A percentile compares a stretch with the other conserved stretches of the same genome.
phyloP scores from a whole-genome alignment of 83 land plant genomes.

The Diphasiastrum complanatum region DNA sequence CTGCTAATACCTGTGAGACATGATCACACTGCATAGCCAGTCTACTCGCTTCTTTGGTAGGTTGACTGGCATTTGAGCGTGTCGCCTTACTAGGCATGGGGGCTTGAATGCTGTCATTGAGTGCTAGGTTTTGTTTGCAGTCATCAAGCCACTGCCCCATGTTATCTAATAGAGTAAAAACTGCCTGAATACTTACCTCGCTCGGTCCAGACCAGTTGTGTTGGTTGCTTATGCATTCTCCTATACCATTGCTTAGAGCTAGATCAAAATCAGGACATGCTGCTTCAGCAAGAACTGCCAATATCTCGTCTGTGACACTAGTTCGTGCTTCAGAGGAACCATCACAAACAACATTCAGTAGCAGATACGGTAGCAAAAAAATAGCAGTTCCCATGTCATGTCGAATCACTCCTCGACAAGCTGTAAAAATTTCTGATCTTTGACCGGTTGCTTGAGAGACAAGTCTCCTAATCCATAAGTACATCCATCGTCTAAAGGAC shows the following conservation, averaged over 20 bases:
- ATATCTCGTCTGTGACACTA: conserved; percentile 77
- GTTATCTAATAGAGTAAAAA: conserved; percentile 93
- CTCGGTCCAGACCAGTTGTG: conserved; percentile 43
- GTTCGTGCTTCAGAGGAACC: conserved; percentile 80
- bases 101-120: conserved; percentile 39
- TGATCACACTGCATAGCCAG: conserved; percentile 52
- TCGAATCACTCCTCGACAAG: conserved; percentile 87
- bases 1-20: conserved; percentile 73
- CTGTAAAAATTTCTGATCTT: conserved; percentile 70
- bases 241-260: conserved; percentile 31
- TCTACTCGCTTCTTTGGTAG: conserved; percentile 25
- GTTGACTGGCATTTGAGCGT: conserved; percentile 29
- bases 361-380: conserved; percentile 87
- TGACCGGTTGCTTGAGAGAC: conserved; percentile 72
- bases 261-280: conserved; percentile 26
- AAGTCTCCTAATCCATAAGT: conserved; percentile 72
- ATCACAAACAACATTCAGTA: conserved; percentile 87
- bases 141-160: conserved; percentile 99
- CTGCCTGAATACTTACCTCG: conserved; percentile 94
- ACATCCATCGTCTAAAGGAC: conserved; percentile 94
- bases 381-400: conserved; percentile 95
- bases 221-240: conserved; percentile 8
- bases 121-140: conserved; percentile 58
- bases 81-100: conserved; percentile 36
- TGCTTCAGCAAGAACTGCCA: conserved; percentile 81